Evolutionary conservation across 257 asterid species (phyloP).

Genomic region (Thymus mandschuricus): DNA sequence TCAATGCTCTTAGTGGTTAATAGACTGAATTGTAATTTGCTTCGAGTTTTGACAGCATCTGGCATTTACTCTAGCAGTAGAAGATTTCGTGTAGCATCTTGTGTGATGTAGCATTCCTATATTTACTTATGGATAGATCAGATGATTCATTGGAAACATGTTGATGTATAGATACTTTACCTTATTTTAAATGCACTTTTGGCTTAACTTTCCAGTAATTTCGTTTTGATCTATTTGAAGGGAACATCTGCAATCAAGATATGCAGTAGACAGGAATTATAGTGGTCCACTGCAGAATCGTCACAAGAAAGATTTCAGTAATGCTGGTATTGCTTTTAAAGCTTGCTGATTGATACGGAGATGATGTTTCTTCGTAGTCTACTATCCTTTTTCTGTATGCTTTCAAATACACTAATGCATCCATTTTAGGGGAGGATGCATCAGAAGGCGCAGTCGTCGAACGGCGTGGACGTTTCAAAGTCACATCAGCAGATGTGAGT

Average conservation of each 20-base stretch:
- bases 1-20: not conserved
- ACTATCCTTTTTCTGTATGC: not conserved
- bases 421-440: slow-evolving; percentile 64
- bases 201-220: not conserved
- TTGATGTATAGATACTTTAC: not conserved
- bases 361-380: not conserved
- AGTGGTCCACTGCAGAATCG: slow-evolving; percentile 85
- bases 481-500: slow-evolving; percentile 81
- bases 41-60: not conserved
- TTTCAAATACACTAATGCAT: slow-evolving; percentile 22
- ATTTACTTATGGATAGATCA: not conserved
- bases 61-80: not conserved
- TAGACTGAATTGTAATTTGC: not conserved
- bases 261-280: slow-evolving; percentile 59
- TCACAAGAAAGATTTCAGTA: slow-evolving; percentile 60
- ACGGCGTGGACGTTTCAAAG: slow-evolving; percentile 91
- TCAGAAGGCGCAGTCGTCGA: slow-evolving; percentile 81
- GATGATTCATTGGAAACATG: slow-evolving; percentile 8
- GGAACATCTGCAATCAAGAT: slow-evolving; percentile 69
- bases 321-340: slow-evolving; percentile 47
- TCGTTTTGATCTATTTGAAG: slow-evolving; percentile 47
- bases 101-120: slow-evolving; percentile 2
- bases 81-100: slow-evolving; percentile 7
- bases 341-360: slow-evolving; percentile 21
- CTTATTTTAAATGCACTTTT: slow-evolving; percentile 17